Evolutionary conservation across 139 green algal genomes (phyloP).

Genomic region (Eudorina sp.): DNA sequence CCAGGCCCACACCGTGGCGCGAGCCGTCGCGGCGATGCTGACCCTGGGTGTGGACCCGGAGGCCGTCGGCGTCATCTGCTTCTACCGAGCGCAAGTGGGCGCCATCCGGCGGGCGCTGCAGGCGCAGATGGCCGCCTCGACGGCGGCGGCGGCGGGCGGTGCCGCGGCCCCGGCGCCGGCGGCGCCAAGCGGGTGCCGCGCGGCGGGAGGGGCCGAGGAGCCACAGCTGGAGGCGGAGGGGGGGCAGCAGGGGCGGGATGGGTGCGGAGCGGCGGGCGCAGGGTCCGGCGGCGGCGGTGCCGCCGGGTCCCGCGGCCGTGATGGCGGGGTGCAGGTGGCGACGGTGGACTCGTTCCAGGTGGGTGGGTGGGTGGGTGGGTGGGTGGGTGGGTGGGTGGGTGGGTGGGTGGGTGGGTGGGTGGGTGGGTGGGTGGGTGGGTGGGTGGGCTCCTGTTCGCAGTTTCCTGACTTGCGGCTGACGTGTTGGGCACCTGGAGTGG

Average conservation of each 20-base stretch:
- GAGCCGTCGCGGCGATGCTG: constrained; percentile 56
- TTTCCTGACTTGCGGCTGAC: too few species aligned
- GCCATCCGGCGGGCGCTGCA: constrained; percentile 19
- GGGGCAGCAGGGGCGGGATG: background rate
- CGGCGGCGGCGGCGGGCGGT: background rate
- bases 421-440: too few species aligned
- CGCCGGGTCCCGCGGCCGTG: background rate
- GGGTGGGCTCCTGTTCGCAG: too few species aligned
- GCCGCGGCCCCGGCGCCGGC: background rate
- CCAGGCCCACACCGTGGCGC: constrained; percentile 61
- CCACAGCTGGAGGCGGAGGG: background rate
- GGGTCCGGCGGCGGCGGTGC: background rate
- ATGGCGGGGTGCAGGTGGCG: constrained; percentile 67
- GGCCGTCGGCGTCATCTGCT: constrained; percentile 84
- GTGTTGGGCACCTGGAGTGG: too few species aligned
- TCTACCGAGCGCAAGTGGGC: constrained; percentile 83
- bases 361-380: background rate
- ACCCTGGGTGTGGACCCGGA: constrained; percentile 28
- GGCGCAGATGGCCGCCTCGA: constrained; percentile 36
- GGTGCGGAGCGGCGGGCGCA: too few species aligned
- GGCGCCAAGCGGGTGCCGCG: background rate
- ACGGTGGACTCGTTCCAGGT: constrained; percentile 92
- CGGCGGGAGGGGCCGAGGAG: background rate
- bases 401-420: too few species aligned
- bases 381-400: too few species aligned